Evolutionary conservation across 176 grass and related monocot genomes (phyloP), one percentile per base, ranked within the genome.

Genomic region (Poa annua): DNA sequence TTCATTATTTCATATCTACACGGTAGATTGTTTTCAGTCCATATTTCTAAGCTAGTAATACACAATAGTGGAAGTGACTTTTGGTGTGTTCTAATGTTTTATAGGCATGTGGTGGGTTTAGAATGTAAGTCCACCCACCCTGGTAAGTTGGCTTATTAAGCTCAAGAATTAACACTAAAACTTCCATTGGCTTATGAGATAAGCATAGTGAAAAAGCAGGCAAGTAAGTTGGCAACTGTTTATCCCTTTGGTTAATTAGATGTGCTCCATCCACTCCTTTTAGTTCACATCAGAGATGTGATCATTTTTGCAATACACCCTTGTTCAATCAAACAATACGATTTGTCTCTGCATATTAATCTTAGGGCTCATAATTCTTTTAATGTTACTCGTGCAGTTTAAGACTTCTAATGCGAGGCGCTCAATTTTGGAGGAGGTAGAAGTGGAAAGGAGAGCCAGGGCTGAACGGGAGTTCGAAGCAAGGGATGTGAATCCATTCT

Each of bases 371-470:
- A 34, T 78, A 17, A 63, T 10, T 49, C 15, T 26, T 67, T 20
- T 26, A 25, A 38, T 29, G 39, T 81, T 25, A 59, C 29, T 57
- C 17, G 2, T 89, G 57, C 89, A 99, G 93, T 88, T 90, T 21
- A 83, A 75, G 52, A 80, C 72, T 78, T 80, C 89, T 75, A 88
- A 94, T 45, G 24, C 85, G 21, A 88, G 83, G 16, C 91, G 88
- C 26, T 87, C 97, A 16, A 89, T 99, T 75, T 78, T 99, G 55
- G 97, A 99, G 82, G 97, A 96, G 89, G 97, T 99, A 49, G 93
- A 99, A 68, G 88, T 85, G 20, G 87, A 99, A 88, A 92, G 81
- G 78, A 91, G 87, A 60, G 80, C 85, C 12, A 86, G 77, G 62
- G 82, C 91, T 48, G 84, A 92, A 82, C 84, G 59, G 88, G 93